phyloP scores from a whole-genome alignment of 306 rosid species.

The Cercis canadensis region DNA sequence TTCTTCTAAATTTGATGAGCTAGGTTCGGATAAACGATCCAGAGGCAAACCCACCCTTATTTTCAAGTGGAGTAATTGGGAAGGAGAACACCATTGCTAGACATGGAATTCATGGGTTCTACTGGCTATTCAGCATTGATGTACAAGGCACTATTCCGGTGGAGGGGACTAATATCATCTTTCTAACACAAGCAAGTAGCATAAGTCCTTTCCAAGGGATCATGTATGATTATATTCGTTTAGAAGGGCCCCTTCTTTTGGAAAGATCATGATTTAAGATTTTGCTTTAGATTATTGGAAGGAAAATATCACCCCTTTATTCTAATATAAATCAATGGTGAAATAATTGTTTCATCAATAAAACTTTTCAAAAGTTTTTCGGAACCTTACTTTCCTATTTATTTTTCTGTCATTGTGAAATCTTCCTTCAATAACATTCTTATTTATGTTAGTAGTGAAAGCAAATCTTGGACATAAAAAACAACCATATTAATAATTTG shows the following conservation, averaged over 20 bases:
- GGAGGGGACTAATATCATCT: slow-evolving; percentile 59
- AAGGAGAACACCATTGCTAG: slow-evolving; percentile 84
- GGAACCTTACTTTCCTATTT: too few relatives aligned
- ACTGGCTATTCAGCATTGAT: slow-evolving; percentile 65
- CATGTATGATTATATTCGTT: slow-evolving; percentile 82
- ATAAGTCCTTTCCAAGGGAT: slow-evolving; percentile 73
- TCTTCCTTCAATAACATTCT: too few relatives aligned
- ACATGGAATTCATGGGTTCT: slow-evolving; percentile 93
- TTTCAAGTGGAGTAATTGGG: slow-evolving; percentile 77
- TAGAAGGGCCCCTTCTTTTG: slow-evolving; percentile 56
- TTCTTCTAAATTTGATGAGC: background rate
- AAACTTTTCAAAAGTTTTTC: too few relatives aligned
- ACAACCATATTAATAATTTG: too few relatives aligned
- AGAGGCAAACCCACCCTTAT: slow-evolving; percentile 60
- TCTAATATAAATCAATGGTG: too few relatives aligned
- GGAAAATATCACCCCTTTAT: too few relatives aligned
- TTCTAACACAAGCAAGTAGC: slow-evolving; percentile 66
- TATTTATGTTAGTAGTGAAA: too few relatives aligned
- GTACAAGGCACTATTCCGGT: slow-evolving; percentile 50
- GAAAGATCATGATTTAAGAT: background rate
- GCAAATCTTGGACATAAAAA: too few relatives aligned
- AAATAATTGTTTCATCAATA: too few relatives aligned
- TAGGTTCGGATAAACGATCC: slow-evolving; percentile 79
- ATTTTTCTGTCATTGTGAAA: too few relatives aligned
- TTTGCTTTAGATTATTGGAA: too few relatives aligned